Evolutionary conservation across 1,284 basidiomycete genomes (phyloP).

Genomic region (Exsudoporus floridanus): DNA sequence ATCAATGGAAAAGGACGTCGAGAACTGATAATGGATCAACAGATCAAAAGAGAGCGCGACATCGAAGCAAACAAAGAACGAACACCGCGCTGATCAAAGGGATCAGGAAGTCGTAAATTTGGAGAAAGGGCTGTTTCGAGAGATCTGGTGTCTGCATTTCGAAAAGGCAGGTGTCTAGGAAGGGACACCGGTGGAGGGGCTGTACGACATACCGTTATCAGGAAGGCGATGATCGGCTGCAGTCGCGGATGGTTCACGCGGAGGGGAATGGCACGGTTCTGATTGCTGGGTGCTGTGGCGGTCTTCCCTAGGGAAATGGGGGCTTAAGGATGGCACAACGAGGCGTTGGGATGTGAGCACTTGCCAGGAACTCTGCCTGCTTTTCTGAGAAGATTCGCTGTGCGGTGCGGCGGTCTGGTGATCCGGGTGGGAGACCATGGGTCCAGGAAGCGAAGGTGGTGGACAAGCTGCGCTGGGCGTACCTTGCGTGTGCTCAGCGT

Average conservation of each 20-base stretch:
- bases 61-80: constrained; percentile 41
- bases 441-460: constrained; percentile 22
- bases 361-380: constrained; percentile 28
- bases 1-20: constrained; percentile 35
- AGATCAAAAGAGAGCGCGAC: constrained; percentile 38
- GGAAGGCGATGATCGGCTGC: constrained; percentile 35
- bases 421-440: constrained; percentile 36
- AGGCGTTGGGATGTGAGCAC: constrained; percentile 27
- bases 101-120: constrained; percentile 39
- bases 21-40: constrained; percentile 40
- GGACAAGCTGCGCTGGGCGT: neutral
- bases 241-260: constrained; percentile 25
- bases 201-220: constrained; percentile 35
- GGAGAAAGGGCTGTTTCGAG: constrained; percentile 34
- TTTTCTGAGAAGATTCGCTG: constrained; percentile 28
- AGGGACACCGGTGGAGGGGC: constrained; percentile 24
- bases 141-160: constrained; percentile 34
- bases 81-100: constrained; percentile 38
- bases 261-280: constrained; percentile 21
- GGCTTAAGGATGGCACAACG: constrained; percentile 18
- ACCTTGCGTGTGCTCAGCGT: constrained; percentile 20
- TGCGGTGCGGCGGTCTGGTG: constrained; percentile 28
- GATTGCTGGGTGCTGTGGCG: constrained; percentile 26
- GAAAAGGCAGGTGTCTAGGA: constrained; percentile 32
- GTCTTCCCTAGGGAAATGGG: constrained; percentile 31